Evolutionary conservation across 495 filamentous ascomycete genomes (phyloP).

Genomic region (Bacidia gigantensis): DNA sequence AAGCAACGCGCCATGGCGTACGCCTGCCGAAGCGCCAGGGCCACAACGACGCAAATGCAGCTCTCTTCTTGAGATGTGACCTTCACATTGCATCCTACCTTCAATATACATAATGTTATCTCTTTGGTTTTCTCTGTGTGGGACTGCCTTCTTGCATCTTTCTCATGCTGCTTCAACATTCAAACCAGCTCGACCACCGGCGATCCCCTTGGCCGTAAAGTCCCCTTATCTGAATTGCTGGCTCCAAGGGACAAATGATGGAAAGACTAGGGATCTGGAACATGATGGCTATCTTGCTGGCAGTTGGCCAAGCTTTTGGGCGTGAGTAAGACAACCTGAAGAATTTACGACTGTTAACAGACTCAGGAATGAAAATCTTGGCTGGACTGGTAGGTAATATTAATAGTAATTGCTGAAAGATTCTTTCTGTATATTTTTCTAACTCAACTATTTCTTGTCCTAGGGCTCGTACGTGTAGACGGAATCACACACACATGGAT

Average conservation of each 20-base stretch:
- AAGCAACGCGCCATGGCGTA: too few species aligned
- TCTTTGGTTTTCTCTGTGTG: background rate
- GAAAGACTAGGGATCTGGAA: slow-evolving; percentile 21
- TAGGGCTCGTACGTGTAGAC: slow-evolving; percentile 44
- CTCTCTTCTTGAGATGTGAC: too few species aligned
- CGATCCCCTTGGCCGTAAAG: slow-evolving; percentile 42
- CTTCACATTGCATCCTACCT: too few species aligned
- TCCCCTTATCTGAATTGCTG: slow-evolving; percentile 46
- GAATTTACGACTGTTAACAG: slow-evolving; percentile 1
- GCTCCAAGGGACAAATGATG: slow-evolving; percentile 37
- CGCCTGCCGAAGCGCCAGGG: too few species aligned
- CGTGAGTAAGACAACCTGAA: slow-evolving; percentile 25
- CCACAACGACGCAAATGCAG: too few species aligned
- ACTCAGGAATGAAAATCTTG: slow-evolving; percentile 33
- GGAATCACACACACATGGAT: slow-evolving; percentile 43
- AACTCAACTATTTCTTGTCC: too few species aligned
- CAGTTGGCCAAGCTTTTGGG: slow-evolving; percentile 43
- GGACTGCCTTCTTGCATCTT: background rate
- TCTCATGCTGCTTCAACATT: background rate
- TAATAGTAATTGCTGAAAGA: too few species aligned
- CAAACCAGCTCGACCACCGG: slow-evolving; percentile 33
- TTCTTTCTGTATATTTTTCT: too few species aligned
- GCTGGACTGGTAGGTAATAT: too few species aligned
- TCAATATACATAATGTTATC: background rate
- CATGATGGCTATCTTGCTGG: slow-evolving; percentile 46